Conservation (phyloP, 2,329 filamentous ascomycete species). For the Fulvia fulva region DNA sequence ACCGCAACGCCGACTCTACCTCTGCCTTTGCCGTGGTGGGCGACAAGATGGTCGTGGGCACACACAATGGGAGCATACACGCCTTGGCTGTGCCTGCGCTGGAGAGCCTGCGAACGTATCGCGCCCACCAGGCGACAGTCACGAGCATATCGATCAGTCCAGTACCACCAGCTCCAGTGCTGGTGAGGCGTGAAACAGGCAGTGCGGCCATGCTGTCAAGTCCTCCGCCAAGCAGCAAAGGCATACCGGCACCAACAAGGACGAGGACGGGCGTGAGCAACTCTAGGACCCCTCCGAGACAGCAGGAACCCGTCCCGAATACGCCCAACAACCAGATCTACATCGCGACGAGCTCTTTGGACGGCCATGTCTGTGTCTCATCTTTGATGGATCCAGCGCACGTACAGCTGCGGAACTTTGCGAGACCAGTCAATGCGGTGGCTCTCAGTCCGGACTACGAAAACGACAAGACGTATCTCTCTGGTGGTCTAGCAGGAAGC, state of each 20-base stretch:
- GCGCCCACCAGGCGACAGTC: conserved; percentile 87
- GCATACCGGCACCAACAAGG: conserved; percentile 6
- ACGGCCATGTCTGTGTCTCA: conserved; percentile 90
- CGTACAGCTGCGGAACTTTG: conserved; percentile 88
- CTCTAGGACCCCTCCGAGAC: conserved; percentile 23
- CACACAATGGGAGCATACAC: conserved; percentile 95
- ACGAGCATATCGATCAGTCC: conserved; percentile 89
- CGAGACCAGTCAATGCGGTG: conserved; percentile 84
- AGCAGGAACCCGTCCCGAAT: conserved; percentile 60
- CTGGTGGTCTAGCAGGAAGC: conserved; percentile 82
- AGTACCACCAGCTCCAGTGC: conserved; percentile 59
- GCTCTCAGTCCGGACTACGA: conserved; percentile 94
- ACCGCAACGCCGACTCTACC: conserved; percentile 92
- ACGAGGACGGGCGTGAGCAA: conserved; percentile 13
- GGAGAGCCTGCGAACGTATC: conserved; percentile 77
- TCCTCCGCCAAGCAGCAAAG: conserved; percentile 10
- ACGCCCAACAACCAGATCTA: conserved; percentile 87
- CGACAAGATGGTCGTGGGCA: conserved; percentile 97
- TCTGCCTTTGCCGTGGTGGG: conserved; percentile 86
- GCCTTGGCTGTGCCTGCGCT: conserved; percentile 80
- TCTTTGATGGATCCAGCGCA: conserved; percentile 85
- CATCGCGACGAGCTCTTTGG: conserved; percentile 88
- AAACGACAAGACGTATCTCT: conserved; percentile 81
- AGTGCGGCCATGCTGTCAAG: conserved; percentile 13
- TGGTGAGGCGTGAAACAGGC: conserved; percentile 19